phyloP scores from a whole-genome alignment of 768 basidiomycete genomes.

The Leccinum imitatum region DNA sequence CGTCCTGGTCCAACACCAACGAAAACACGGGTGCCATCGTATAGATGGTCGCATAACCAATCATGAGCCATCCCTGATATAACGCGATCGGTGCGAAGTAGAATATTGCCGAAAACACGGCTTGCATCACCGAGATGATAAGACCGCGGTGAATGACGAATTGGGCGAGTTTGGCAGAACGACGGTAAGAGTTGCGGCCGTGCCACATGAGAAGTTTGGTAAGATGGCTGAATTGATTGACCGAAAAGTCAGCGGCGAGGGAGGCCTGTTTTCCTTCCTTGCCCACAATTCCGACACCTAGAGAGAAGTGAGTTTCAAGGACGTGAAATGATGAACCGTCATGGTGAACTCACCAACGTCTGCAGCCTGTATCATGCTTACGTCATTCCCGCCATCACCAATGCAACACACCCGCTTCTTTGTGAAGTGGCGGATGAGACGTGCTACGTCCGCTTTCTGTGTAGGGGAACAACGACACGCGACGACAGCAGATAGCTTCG shows the following conservation, averaged over 20 bases:
- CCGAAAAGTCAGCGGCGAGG: slow-evolving; percentile 97
- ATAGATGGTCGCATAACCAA: slow-evolving; percentile 93
- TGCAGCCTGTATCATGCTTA: slow-evolving; percentile 99
- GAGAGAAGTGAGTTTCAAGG: neutral
- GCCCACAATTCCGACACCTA: slow-evolving; percentile 96
- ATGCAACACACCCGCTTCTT: slow-evolving; percentile 98
- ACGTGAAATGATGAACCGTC: neutral
- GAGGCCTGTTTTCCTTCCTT: slow-evolving; percentile 99
- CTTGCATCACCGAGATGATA: slow-evolving; percentile 98
- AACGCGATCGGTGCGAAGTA: slow-evolving; percentile 95
- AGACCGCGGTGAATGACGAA: slow-evolving; percentile 98
- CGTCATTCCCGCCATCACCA: slow-evolving; percentile 98
- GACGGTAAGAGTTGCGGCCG: slow-evolving; percentile 96
- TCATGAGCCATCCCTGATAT: slow-evolving; percentile 98
- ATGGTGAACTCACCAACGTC: slow-evolving; percentile 77
- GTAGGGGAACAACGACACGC: slow-evolving; percentile 98
- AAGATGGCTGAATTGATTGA: slow-evolving; percentile 93
- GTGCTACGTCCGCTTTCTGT: slow-evolving; percentile 97
- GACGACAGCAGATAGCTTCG: slow-evolving; percentile 93
- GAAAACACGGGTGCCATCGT: slow-evolving; percentile 99
- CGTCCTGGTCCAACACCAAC: slow-evolving; percentile 91
- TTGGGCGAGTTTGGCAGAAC: slow-evolving; percentile 95
- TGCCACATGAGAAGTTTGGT: slow-evolving; percentile 99
- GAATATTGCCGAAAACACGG: slow-evolving; percentile 91
- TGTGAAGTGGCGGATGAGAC: slow-evolving; percentile 85